Conservation (phyloP, 208 protist genomes). For the Porcisia hertigi region DNA sequence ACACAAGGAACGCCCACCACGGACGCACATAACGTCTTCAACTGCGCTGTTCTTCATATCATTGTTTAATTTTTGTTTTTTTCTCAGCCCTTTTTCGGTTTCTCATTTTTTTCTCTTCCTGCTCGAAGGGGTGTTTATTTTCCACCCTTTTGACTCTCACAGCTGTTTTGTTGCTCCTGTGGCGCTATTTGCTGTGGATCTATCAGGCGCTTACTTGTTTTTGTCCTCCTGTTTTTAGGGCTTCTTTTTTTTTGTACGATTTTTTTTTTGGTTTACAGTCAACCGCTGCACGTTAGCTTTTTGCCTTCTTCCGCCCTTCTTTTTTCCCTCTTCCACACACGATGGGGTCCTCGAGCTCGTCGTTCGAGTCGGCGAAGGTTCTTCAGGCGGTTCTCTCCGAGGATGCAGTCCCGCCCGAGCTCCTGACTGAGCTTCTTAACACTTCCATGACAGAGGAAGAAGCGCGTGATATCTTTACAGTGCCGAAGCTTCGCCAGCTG, state of each 20-base stretch:
- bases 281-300: neutral
- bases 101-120: constrained; percentile 12
- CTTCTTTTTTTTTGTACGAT: neutral
- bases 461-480: constrained; percentile 44
- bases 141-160: constrained; percentile 9
- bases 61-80: constrained; percentile 1
- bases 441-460: constrained; percentile 50
- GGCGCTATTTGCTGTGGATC: neutral
- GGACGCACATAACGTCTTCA: too few relatives aligned
- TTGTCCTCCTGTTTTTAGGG: neutral
- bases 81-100: neutral
- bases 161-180: neutral
- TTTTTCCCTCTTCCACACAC: neutral
- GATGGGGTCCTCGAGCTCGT: constrained; percentile 77
- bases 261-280: neutral
- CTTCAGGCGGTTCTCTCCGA: constrained; percentile 41
- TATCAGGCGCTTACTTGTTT: neutral
- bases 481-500: constrained; percentile 56
- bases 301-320: neutral
- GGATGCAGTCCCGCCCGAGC: constrained; percentile 24
- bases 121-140: constrained; percentile 4
- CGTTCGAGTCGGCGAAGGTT: constrained; percentile 52
- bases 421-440: constrained; percentile 39
- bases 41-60: too few relatives aligned
- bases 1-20: too few relatives aligned